Evolutionary conservation across 1,284 basidiomycete species (phyloP), one percentile per base, ranked within the genome.

Genomic region (Fomitopsis schrenkii): DNA sequence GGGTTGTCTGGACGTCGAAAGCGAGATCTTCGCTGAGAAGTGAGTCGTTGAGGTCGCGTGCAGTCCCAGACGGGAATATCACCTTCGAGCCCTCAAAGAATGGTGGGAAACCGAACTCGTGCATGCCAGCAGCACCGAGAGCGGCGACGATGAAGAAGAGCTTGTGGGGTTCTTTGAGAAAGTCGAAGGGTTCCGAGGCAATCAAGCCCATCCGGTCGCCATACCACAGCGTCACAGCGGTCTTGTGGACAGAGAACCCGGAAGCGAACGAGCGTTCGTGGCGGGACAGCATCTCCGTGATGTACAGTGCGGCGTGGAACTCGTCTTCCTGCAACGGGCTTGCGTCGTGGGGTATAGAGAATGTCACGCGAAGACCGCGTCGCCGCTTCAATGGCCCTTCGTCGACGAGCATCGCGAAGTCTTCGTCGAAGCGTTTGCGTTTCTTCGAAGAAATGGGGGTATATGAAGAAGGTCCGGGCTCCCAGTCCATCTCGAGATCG

Each of bases 181-280:
- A 64, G 55, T 69, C 57, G 52, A 72, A 72, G 4, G 57, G 35
- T 2, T 44, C 55, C 5, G 64, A 61, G 12, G 59, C 62, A 35
- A 68, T 57, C 8, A 65, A 58, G 33, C 68, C 66, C 48, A 66
- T 59, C 9, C 67, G 65, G 59, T 72, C 70, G 41, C 60, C 68
- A 57, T 72, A 72, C 66, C 68, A 69, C 14, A 71, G 60, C 12
- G 61, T 64, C 4, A 71, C 56, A 9, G 5, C n/a, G 9, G 52
- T 54, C 22, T 55, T 41, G 30, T 22, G 28, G 22, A 59, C 28
- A 30, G 42, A 36, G 42, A 59, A 36, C 10, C 58, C 58, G 15
- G 58, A 54, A 12, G 52, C 50, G 41, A 44, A 59, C 38, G 58
- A 59, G 15, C 58, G 50, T 8, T 36, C 26, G 17, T 30, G 22